Evolutionary conservation across 495 filamentous ascomycete genomes (phyloP).

Genomic region (Talaromyces adpressus): DNA sequence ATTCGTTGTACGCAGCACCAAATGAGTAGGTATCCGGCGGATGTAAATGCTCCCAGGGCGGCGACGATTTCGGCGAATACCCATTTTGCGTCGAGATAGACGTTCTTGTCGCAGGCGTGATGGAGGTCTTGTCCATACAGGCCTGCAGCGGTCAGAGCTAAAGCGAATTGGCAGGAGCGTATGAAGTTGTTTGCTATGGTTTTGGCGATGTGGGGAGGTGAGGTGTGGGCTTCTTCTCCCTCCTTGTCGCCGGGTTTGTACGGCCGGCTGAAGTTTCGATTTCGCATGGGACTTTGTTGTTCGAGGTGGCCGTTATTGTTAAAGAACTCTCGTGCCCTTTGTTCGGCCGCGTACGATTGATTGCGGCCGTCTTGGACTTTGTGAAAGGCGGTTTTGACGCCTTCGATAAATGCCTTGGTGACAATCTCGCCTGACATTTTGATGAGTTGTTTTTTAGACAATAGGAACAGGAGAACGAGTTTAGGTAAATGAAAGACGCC

Average conservation of each 20-base stretch:
- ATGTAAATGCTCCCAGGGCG: constrained; percentile 52
- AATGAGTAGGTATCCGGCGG: constrained; percentile 50
- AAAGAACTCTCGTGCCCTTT: too few relatives aligned
- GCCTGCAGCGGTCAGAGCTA: constrained; percentile 67
- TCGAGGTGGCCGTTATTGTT: too few relatives aligned
- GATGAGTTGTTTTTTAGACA: neutral
- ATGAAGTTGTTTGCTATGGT: constrained; percentile 33
- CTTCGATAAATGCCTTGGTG: too few relatives aligned
- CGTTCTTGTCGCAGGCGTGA: constrained; percentile 42
- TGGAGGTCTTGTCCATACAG: constrained; percentile 71
- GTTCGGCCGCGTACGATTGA: too few relatives aligned
- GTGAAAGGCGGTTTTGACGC: too few relatives aligned
- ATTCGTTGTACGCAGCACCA: constrained; percentile 47
- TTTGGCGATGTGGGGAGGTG: constrained; percentile 7
- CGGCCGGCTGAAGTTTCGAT: too few relatives aligned
- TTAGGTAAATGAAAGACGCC: neutral
- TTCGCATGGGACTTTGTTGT: too few relatives aligned
- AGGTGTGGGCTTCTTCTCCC: too few relatives aligned
- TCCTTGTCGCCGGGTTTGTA: too few relatives aligned
- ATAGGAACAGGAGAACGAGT: neutral
- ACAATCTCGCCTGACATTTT: too few relatives aligned
- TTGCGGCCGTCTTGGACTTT: too few relatives aligned
- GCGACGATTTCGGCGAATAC: constrained; percentile 65
- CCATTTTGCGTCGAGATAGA: constrained; percentile 60
- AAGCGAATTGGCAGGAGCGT: constrained; percentile 64